phyloP scores from a whole-genome alignment of 352 stramenopile species.

The Halophytophthora batemanensis region DNA sequence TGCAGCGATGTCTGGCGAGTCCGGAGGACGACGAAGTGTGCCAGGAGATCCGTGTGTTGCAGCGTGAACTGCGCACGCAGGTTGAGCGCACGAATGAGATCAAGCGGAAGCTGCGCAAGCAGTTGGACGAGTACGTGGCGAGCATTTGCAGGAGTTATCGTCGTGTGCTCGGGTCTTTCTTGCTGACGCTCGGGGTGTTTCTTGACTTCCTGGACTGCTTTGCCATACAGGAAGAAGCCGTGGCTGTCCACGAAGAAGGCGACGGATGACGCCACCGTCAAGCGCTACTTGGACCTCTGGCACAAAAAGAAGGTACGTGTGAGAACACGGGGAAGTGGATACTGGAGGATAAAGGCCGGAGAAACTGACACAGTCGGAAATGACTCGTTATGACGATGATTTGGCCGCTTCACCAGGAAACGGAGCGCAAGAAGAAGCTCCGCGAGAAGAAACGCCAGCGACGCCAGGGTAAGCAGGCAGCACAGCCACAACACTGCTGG shows the following conservation, averaged over 20 bases:
- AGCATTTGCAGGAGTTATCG: neutral
- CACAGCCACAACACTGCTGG: too few relatives aligned
- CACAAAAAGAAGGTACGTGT: slow-evolving; percentile 55
- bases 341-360: too few relatives aligned
- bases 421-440: slow-evolving; percentile 68
- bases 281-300: slow-evolving; percentile 62
- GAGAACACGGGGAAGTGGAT: neutral
- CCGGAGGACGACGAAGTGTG: slow-evolving; percentile 62
- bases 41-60: slow-evolving; percentile 53
- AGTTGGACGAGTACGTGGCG: slow-evolving; percentile 44
- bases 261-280: slow-evolving; percentile 40
- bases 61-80: slow-evolving; percentile 38
- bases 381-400: too few relatives aligned
- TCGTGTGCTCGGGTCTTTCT: neutral
- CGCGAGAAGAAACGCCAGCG: slow-evolving; percentile 71
- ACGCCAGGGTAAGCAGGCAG: slow-evolving; percentile 36
- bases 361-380: too few relatives aligned
- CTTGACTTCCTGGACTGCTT: slow-evolving; percentile 1
- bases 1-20: slow-evolving; percentile 17
- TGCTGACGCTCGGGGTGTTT: slow-evolving; percentile 5
- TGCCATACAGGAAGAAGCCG: slow-evolving; percentile 46
- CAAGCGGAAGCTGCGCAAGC: slow-evolving; percentile 52
- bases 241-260: slow-evolving; percentile 54
- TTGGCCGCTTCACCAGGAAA: too few relatives aligned
- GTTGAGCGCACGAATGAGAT: slow-evolving; percentile 54